Evolutionary conservation across 768 basidiomycete species (phyloP), one percentile per base, ranked within the genome.

Genomic region (Pleurotus giganteus): DNA sequence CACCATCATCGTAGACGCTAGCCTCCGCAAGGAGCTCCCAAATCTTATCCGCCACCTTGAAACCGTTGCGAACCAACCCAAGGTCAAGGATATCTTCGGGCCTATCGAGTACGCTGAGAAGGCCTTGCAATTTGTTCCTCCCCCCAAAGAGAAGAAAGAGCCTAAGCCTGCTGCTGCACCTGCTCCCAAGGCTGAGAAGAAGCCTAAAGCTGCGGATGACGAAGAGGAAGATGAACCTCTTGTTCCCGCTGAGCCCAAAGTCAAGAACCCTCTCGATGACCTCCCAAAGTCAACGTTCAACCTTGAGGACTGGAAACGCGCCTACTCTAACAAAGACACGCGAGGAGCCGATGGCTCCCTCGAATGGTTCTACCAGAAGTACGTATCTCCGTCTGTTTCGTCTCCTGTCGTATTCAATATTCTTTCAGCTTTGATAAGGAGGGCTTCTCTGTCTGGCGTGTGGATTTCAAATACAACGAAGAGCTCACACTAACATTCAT

Each of bases 361-460:
- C 34, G 93, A 97, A 71, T 98, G 96, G 97, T 88, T 99, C 84
- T 95, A 97, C 78, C 70, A 93, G 71, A 86, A 97, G 92, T 95
- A 62, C 54, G 89, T 75, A n/a, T n/a, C n/a, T 4, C 26, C n/a
- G 17, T 26, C 55, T 24, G n/a, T 7, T 9, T 41, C 17, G 1
- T 27, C 15, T 6, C 28, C 31, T 32, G 6, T 13, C 23, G 53
- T 19, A 39, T 47, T 52, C 54, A 21, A 47, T 37, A 15, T 24
- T 43, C 26, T 24, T 50, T 0, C 59, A 95, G 94, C 78, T 91
- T 83, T 71, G 94, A 98, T 78, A 74, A 81, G 61, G 84, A 85
- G 58, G 94, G 95, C 24, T 97, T 85, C 85, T 95, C 93, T 59
- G 71, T 85, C 67, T 95, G 91, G 90, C 82, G 90, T 55, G 85